phyloP scores from a whole-genome alignment of 345 rosid species.

The Toxicodendron radicans region DNA sequence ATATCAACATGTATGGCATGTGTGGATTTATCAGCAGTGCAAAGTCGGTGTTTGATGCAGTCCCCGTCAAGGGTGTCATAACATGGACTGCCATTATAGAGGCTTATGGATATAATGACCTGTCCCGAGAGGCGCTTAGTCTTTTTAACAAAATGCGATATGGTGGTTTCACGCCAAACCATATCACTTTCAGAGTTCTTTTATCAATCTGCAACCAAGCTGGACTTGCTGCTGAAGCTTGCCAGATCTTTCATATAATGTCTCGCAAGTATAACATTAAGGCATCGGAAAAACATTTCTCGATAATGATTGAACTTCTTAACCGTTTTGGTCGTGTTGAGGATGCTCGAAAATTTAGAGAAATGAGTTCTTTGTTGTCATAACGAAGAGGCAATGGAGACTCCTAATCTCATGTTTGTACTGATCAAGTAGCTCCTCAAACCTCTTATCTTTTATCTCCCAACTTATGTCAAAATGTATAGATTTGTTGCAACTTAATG shows the following conservation, averaged over 20 bases:
- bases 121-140: slow-evolving; percentile 47
- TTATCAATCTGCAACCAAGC: slow-evolving; percentile 67
- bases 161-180: slow-evolving; percentile 56
- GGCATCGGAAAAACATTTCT: slow-evolving; percentile 49
- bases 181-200: slow-evolving; percentile 64
- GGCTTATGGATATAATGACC: slow-evolving; percentile 49
- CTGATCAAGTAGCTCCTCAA: not conserved
- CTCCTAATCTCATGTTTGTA: not conserved
- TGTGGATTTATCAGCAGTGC: slow-evolving; percentile 55
- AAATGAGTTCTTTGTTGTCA: slow-evolving; percentile 30
- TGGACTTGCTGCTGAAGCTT: slow-evolving; percentile 70
- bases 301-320: slow-evolving; percentile 45
- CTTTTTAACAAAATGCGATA: slow-evolving; percentile 62
- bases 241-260: slow-evolving; percentile 51
- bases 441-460: not conserved
- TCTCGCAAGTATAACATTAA: slow-evolving; percentile 38
- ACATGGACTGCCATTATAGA: slow-evolving; percentile 86
- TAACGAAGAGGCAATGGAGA: not conserved
- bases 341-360: slow-evolving; percentile 45
- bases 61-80: slow-evolving; percentile 66
- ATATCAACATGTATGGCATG: slow-evolving; percentile 70
- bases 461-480: not conserved
- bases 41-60: slow-evolving; percentile 47
- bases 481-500: not conserved
- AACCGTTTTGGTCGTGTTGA: slow-evolving; percentile 36